A percentile compares a stretch with the other conserved stretches of the same genome.
Evolutionary conservation across 495 filamentous ascomycete genomes (phyloP).

Genomic region (Amphirosellinia nigrospora): DNA sequence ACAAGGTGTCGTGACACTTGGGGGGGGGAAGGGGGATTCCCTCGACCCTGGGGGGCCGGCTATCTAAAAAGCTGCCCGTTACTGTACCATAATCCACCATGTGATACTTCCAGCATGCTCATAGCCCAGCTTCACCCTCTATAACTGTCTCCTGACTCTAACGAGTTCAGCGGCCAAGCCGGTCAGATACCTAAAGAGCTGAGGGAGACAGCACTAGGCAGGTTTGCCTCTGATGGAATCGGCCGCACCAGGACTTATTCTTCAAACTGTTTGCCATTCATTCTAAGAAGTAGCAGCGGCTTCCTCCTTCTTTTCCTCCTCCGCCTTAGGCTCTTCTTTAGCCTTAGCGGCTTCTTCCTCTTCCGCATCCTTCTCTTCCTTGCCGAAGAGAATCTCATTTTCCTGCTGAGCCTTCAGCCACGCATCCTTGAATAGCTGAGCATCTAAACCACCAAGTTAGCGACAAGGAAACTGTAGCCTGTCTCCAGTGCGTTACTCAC

Average conservation of each 20-base stretch:
- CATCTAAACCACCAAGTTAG: conserved; percentile 63
- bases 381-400: conserved; percentile 81
- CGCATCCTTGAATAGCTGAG: conserved; percentile 96
- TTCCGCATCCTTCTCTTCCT: conserved; percentile 28
- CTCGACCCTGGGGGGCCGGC: conserved; percentile 33
- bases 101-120: conserved; percentile 17
- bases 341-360: conserved; percentile 30
- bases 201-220: conserved; percentile 7
- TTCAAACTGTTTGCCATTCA: neutral
- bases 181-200: conserved; percentile 13
- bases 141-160: conserved; percentile 7
- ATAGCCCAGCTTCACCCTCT: conserved; percentile 6
- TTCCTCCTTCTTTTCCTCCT: conserved; percentile 40
- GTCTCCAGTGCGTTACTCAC: conserved; percentile 59
- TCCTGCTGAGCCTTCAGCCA: conserved; percentile 98
- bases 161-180: neutral
- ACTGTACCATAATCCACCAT: conserved; percentile 25
- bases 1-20: conserved; percentile 39
- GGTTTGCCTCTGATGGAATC: neutral
- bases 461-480: neutral
- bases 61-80: conserved; percentile 33
- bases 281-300: conserved; percentile 32
- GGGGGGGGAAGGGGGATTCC: conserved; percentile 31
- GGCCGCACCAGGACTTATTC: neutral
- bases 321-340: conserved; percentile 34